These are phyloP conservation scores for Fusarium sp. DNA, from an alignment of 2,329 filamentous ascomycete genomes.

Conservation along the genomic window DNA sequence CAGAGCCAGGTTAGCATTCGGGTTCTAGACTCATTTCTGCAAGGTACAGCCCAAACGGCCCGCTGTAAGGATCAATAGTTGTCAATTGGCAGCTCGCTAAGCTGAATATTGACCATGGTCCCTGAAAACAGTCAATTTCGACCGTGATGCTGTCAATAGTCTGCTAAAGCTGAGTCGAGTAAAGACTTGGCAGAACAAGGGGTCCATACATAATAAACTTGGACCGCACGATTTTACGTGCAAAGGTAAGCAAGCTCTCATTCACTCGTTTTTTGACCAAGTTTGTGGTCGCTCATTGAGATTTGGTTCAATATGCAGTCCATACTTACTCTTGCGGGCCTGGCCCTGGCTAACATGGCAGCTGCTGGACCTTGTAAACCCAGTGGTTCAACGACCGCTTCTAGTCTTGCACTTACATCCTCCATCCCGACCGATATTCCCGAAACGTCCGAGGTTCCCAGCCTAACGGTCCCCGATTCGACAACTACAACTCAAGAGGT, in stretches of 20 bases:
- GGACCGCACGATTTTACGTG: rapidly evolving
- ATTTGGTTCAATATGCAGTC: background rate
- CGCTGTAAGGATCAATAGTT: background rate
- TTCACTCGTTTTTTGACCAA: background rate
- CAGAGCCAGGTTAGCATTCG: rapidly evolving
- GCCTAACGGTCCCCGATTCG: rapidly evolving
- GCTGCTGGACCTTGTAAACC: background rate
- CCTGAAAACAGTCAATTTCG: background rate
- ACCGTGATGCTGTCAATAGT: background rate
- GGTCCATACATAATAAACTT: background rate
- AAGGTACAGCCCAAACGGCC: background rate
- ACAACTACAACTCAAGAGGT: background rate
- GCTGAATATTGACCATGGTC: background rate
- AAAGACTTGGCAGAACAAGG: background rate
- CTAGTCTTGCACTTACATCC: background rate
- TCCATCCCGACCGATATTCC: background rate
- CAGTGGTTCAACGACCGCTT: background rate
- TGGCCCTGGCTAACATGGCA: background rate
- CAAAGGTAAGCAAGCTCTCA: background rate
- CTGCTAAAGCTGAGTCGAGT: rapidly evolving
- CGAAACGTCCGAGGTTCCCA: background rate
- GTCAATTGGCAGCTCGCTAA: background rate
- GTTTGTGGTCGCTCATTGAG: background rate
- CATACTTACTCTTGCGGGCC: background rate
- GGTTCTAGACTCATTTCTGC: background rate